Base-by-base conservation (phyloP, 768 basidiomycete species). In the Pilatotrama ljubarskyi region DNA sequence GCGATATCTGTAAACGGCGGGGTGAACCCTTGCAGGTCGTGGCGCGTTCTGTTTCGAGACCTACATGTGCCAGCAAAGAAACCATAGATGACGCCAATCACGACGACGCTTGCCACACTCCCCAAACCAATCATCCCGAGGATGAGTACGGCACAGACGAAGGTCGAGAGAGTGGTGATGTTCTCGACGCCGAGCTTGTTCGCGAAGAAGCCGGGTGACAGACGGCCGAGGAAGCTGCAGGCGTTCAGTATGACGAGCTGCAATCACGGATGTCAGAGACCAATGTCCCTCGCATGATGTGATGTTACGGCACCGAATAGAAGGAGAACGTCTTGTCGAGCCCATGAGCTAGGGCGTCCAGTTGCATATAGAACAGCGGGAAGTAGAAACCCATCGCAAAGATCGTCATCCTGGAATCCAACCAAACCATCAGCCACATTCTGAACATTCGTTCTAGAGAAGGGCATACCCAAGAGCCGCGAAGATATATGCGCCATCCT, bases 21-120 rank as follows among this genome's bases (percentile, higher is more conserved):
- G 29, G 29, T 32, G 29, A 32, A 10, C 29, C 22, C 55, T 37
- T 5, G 48, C 29, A 40, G 43, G 66, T 35, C 3, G 25, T 32
- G 9, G 43, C 18, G 22, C 20, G 26, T 38, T n/a, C n/a, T n/a
- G n/a, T n/a, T n/a, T n/a, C n/a, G 49, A 9, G n/a, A 53, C 65
- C 13, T 25, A 69, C 68, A 69, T 18, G 58, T 59, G 0, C 68
- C 75, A 68, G 70, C 67, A 55, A 75, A 75, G 64, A 78, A 77
- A 1, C 77, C 77, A 55, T 73, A 78, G 24, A 78, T 65, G 44
- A 75, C 53, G 1, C 69, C 71, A 24, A 78, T 73, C 14, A 68
- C 65, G 7, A 77, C 44, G 6, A 73, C 59, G 29, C 71, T 69
- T 5, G 56, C 66, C 5, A 66, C 65, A 20, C 53, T 69, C 44